Percentiles rank a stretch among this genome's conserved stretches.
These are phyloP conservation scores for Paralagenidium karlingii DNA, from an alignment of 352 stramenopile genomes.

Conservation along the genomic window DNA sequence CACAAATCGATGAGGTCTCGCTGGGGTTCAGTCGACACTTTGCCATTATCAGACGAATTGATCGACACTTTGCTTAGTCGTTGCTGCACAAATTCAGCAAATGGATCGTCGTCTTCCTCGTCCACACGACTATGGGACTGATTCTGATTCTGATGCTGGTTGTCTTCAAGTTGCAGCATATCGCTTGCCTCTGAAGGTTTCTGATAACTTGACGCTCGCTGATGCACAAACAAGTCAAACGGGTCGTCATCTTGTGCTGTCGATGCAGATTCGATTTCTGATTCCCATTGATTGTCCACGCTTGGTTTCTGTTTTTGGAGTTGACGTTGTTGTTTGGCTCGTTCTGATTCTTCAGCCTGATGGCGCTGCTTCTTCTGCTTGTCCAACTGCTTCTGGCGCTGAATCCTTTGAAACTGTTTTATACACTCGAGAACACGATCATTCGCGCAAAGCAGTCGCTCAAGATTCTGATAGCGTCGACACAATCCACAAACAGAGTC, in stretches of 20 bases:
- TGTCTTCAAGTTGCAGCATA: too few relatives aligned
- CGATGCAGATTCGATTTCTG: conserved; percentile 5
- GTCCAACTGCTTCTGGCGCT: too few relatives aligned
- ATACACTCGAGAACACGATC: too few relatives aligned
- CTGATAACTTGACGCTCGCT: conserved; percentile 12
- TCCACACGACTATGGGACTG: background rate
- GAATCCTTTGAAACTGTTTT: conserved; percentile 7
- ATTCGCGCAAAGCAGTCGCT: too few relatives aligned
- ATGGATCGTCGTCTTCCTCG: conserved; percentile 6
- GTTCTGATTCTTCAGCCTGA: too few relatives aligned
- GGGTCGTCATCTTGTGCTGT: conserved; percentile 34
- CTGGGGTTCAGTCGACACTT: conserved; percentile 8
- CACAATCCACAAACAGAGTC: too few relatives aligned
- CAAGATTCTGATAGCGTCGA: too few relatives aligned
- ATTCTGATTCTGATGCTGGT: too few relatives aligned
- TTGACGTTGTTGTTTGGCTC: too few relatives aligned
- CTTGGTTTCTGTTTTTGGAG: too few relatives aligned
- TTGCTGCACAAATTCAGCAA: conserved; percentile 5
- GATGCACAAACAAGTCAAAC: conserved; percentile 47
- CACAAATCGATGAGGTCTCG: conserved; percentile 56
- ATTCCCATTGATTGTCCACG: conserved; percentile 2
- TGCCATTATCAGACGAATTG: conserved; percentile 8
- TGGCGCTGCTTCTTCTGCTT: too few relatives aligned
- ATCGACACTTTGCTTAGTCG: conserved; percentile 14
- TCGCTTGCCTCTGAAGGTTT: background rate